Evolutionary conservation across 2,329 filamentous ascomycete genomes (phyloP).

Genomic region (Neophaeococcomyces mojaviensis): DNA sequence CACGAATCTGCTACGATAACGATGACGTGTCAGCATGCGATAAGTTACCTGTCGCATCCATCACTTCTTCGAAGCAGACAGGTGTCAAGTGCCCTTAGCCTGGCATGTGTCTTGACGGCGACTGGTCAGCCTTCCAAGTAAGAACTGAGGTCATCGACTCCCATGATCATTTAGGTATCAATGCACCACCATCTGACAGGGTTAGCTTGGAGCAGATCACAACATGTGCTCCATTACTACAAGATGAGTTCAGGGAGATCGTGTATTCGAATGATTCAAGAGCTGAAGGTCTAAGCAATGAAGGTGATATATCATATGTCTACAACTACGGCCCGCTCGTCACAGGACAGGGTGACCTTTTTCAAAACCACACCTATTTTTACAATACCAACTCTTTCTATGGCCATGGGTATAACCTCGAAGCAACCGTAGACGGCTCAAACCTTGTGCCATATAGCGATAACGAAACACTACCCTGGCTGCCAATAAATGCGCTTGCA

Average conservation of each 20-base stretch:
- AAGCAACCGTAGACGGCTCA: background rate
- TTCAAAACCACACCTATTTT: background rate
- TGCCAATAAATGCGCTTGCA: conserved; percentile 25
- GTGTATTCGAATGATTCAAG: background rate
- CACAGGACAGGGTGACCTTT: background rate
- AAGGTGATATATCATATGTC: background rate
- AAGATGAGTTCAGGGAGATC: background rate
- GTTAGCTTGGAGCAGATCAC: background rate
- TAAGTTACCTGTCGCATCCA: background rate
- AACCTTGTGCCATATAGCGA: background rate
- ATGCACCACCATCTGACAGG: background rate
- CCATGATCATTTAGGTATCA: background rate
- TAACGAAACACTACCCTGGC: conserved; percentile 9
- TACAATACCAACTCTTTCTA: background rate
- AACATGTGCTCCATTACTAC: background rate
- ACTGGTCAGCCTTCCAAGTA: background rate
- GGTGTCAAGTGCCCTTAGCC: background rate
- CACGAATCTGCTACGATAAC: background rate
- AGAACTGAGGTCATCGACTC: background rate
- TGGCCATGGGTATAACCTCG: background rate
- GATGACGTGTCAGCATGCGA: background rate
- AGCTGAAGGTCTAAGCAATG: background rate
- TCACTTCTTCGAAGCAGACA: background rate
- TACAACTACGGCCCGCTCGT: background rate
- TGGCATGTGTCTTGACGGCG: background rate